Base-by-base conservation (phyloP, 2,329 filamentous ascomycete genomes). In the Pseudogymnoascus sp. region DNA sequence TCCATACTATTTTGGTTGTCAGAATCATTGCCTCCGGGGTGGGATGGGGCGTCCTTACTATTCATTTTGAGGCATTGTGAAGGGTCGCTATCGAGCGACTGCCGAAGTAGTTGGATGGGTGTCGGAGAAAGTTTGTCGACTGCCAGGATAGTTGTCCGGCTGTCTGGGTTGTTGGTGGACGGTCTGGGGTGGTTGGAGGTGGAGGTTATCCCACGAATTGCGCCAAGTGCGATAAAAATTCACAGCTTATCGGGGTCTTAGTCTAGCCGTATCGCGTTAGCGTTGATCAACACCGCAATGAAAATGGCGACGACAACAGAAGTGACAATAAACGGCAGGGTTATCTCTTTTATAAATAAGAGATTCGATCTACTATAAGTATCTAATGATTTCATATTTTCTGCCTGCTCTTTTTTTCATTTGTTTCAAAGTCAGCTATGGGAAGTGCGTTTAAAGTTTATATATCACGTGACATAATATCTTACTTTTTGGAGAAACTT, bases 181-280 rank as follows among this genome's bases (percentile, higher is more conserved):
- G 16, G 47, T 54, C 47, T 54, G 47, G 47, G 28, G 47, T 54
- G 47, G 47, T 54, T 54, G 47, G 47, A 54, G 28, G 25, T 54
- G 28, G 47, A 54, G 47, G 47, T 16, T 54, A 54, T 54, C 47
- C 47, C 47, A 54, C 47, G 47, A 54, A 54, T 54, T 54, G 47
- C 47, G 47, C 47, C 28, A 54, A 54, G 47, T 54, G 47, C 47
- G 47, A 54, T 54, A 54, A 54, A 54, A 54, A 54, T 54, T 54
- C 47, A 54, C 28, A 33, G 47, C 47, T 54, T 54, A 54, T 54
- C 47, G 47, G 47, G 47, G 28, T 20, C 28, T 6, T 11, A n/a
- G 11, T 20, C 47, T 54, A 54, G 33, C 47, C 47, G 16, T 54
- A 54, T 18, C 7, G 7, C 28, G 28, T 33, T 54, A 54, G 47